phyloP scores from a whole-genome alignment of 2,329 filamentous ascomycete species.

The Exophiala bonariae region DNA sequence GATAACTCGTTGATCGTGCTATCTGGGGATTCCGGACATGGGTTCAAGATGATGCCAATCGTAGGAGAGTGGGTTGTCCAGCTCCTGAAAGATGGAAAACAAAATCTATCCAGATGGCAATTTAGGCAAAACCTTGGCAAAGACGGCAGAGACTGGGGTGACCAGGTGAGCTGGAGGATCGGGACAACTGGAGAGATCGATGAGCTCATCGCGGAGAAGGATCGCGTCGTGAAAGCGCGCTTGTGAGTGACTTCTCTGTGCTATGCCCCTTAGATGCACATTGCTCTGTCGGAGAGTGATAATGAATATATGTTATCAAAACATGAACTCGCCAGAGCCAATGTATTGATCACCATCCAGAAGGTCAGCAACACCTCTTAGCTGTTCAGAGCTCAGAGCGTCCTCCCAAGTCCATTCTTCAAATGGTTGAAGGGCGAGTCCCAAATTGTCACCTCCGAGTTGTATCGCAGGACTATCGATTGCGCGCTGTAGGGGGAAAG shows the following conservation, averaged over 20 bases:
- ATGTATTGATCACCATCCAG: slow-evolving; percentile 14
- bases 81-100: slow-evolving; percentile 46
- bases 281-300: too few species aligned
- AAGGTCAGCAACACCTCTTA: slow-evolving; percentile 24
- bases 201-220: slow-evolving; percentile 18
- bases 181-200: slow-evolving; percentile 30
- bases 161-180: slow-evolving; percentile 50
- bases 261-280: too few species aligned
- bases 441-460: neutral
- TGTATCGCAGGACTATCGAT: neutral
- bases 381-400: slow-evolving; percentile 20
- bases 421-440: neutral
- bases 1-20: slow-evolving; percentile 50
- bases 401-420: slow-evolving; percentile 20
- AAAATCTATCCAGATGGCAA: slow-evolving; percentile 50
- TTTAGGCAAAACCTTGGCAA: slow-evolving; percentile 47
- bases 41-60: slow-evolving; percentile 63
- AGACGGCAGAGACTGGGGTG: slow-evolving; percentile 41
- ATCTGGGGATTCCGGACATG: slow-evolving; percentile 62
- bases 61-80: slow-evolving; percentile 57
- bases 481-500: neutral
- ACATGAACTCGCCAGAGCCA: too few species aligned
- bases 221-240: slow-evolving; percentile 7
- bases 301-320: too few species aligned
- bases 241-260: slow-evolving; percentile 1